Base-by-base conservation (phyloP, 257 asterid genomes). In the Primulina huaijiensis region DNA sequence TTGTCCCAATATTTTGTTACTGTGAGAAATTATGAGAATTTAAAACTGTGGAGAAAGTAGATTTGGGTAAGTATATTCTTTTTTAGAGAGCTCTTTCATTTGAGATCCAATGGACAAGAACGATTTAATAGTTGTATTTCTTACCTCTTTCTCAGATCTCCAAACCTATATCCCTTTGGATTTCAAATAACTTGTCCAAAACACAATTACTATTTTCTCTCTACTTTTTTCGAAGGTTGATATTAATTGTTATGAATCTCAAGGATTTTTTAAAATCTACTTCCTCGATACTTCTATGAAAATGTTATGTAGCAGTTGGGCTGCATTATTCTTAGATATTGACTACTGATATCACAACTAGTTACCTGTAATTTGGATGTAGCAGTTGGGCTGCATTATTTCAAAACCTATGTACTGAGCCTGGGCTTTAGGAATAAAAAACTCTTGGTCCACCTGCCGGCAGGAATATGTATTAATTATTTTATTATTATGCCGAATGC, bases 11-110 rank as follows among this genome's bases (percentile, higher is more conserved):
- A 27, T 62, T 38, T 68, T 62, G 67, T 67, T 38, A 17, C 65
- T 68, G 37, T 57, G 68, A 11, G 73, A 71, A 34, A 60, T 55
- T 72, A 40, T 61, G 66, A 60, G 68, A 52, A 60, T 25, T 69
- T 75, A 53, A 67, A 68, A 68, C 65, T 76, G 81, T 50, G 6
- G 71, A 53, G 76, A 27, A 53, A 72, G 69, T 52, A 72, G 65
- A 77, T 27, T 60, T 27, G 69, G 57, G 43, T 33, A 55, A 62
- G 74, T 74, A 23, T 57, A 75, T 71, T 75, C 64, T 64, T 72
- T 73, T 57, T 64, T 72, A 74, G 25, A 30, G 67, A 72, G 69
- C 31, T 71, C n/a, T 33, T 43, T 16, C 61, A 30, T 72, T 43
- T 50, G 20, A 14, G 8, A 50, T 2, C 20, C 56, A 4, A 46